Evolutionary conservation across 768 basidiomycete genomes (phyloP).

Genomic region (Tricholoma sp.): DNA sequence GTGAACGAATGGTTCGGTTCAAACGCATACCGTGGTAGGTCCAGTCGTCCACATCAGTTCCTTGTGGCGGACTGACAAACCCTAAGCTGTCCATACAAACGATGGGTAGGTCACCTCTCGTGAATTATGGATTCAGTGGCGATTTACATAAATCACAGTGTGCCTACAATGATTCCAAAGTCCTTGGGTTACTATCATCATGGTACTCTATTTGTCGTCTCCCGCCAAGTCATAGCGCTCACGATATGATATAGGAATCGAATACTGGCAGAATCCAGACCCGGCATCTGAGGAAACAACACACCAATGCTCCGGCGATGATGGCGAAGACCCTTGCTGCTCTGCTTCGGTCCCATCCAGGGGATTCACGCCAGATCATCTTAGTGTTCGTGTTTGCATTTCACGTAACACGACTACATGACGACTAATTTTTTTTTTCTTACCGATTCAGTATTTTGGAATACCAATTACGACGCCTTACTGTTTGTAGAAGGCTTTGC

Average conservation of each 20-base stretch:
- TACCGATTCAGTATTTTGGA: conserved; percentile 32
- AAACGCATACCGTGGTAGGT: conserved; percentile 38
- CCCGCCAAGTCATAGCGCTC: background rate
- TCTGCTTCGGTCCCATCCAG: conserved; percentile 42
- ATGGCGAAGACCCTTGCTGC: conserved; percentile 46
- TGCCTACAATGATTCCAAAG: conserved; percentile 47
- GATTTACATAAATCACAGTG: conserved; percentile 22
- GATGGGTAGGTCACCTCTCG: conserved; percentile 32
- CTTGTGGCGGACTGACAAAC: background rate
- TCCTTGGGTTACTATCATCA: conserved; percentile 50
- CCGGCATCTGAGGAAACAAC: conserved; percentile 38
- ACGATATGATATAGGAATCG: conserved; percentile 29
- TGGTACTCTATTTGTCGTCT: conserved; percentile 22
- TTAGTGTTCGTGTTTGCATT: conserved; percentile 25
- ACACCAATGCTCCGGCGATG: conserved; percentile 29
- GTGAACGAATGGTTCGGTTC: conserved; percentile 37
- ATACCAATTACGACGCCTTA: conserved; percentile 33
- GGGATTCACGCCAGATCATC: conserved; percentile 42
- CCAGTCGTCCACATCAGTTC: background rate
- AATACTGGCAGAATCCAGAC: conserved; percentile 45
- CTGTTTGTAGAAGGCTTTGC: conserved; percentile 14
- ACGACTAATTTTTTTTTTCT: background rate
- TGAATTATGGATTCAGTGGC: background rate
- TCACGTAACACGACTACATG: background rate
- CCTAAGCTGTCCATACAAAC: conserved; percentile 43